Base-by-base conservation (phyloP, 2,329 filamentous ascomycete species). In the Chaetothyriales sp. region DNA sequence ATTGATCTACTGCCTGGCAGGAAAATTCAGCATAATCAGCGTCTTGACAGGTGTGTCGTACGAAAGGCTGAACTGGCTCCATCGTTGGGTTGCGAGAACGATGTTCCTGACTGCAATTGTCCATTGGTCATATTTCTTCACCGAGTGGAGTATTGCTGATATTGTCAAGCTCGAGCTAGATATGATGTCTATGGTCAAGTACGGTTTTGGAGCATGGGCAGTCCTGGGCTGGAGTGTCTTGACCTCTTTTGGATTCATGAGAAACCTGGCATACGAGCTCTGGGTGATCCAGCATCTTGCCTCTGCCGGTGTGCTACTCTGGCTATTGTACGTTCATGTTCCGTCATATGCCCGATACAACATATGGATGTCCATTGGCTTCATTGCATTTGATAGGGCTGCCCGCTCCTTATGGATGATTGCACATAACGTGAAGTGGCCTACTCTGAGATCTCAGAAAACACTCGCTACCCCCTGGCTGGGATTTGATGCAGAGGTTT, bases 111-210 rank as follows among this genome's bases (percentile, higher is more conserved):
- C 72, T 0, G 69, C 70, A 1, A 72, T 74, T 7, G 70, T 78
- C 18, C 76, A 79, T 55, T 70, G 76, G 68, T 67, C 68, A 2
- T 78, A 74, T 57, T 78, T 73, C 66, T 70, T 77, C 49, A 67
- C 67, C 5, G 68, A 70, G 49, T 79, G 76, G 74, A 68, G 59
- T 9, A 66, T 70, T 43, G 76, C 70, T 49, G 64, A 76, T 49
- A 75, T 76, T 53, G 71, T 77, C 49, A 56, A 58, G 12, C 62
- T 68, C 18, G 70, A 78, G 61, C 59, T 78, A 39, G 60, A 67
- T 39, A 69, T 69, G 19, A 73, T 77, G 58, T 57, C 65, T 1
- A 68, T 76, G 55, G 69, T 73, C 1, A 68, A 72, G 51, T 68
- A 68, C 46, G 76, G 76, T 0, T 70, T 79, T 51, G 72, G 70